Conservation (phyloP, 2,329 filamentous ascomycete genomes). For the Neobulgaria alba region DNA sequence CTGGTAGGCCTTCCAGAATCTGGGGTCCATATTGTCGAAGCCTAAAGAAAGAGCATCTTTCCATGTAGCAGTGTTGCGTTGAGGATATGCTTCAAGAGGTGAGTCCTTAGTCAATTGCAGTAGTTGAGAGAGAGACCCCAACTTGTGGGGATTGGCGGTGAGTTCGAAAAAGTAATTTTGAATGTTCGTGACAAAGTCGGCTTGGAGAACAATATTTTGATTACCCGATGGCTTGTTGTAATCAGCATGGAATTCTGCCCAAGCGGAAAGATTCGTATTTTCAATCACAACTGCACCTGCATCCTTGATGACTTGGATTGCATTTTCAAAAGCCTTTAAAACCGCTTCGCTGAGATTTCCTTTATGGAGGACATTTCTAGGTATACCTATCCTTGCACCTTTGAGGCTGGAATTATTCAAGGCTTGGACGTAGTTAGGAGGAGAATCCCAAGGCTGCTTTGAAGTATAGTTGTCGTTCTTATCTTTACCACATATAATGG, state of each 20-base stretch:
- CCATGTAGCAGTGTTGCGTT: constrained; percentile 49
- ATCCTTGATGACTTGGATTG: constrained; percentile 41
- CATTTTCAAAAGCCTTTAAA: constrained; percentile 46
- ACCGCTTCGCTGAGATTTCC: constrained; percentile 32
- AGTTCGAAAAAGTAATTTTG: constrained; percentile 48
- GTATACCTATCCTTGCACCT: constrained; percentile 56
- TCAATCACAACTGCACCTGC: constrained; percentile 55
- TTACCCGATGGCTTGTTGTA: constrained; percentile 16
- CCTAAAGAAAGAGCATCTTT: constrained; percentile 41
- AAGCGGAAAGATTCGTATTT: constrained; percentile 49
- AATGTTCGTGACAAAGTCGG: constrained; percentile 52
- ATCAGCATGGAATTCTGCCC: constrained; percentile 34
- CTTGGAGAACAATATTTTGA: constrained; percentile 39
- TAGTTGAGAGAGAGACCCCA: constrained; percentile 43
- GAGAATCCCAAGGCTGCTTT: constrained; percentile 43
- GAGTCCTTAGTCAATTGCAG: constrained; percentile 46
- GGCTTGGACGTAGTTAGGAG: constrained; percentile 53
- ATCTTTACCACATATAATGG: constrained; percentile 55
- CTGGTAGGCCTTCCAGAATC: constrained; percentile 50
- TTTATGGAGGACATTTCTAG: constrained; percentile 45
- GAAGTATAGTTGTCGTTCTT: constrained; percentile 55
- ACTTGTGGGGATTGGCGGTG: constrained; percentile 46
- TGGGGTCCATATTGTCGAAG: constrained; percentile 46
- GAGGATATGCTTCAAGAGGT: constrained; percentile 48
- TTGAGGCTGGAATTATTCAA: constrained; percentile 43